phyloP scores from a whole-genome alignment of 306 rosid genomes.

The Citrullus amarus region DNA sequence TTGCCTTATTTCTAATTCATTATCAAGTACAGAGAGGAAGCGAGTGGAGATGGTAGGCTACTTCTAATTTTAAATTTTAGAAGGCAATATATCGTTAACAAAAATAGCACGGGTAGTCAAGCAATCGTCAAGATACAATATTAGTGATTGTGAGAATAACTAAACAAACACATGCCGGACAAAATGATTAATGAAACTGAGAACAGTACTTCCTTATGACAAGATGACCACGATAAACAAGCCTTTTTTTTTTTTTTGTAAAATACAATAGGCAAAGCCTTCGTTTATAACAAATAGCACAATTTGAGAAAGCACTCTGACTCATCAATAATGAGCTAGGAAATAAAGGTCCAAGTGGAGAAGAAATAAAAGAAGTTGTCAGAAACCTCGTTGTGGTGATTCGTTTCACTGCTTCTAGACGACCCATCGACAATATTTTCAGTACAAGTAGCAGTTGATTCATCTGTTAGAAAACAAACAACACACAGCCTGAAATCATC shows the following conservation, averaged over 20 bases:
- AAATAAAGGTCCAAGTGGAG: neutral
- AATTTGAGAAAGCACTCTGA: neutral
- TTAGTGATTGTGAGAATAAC: neutral
- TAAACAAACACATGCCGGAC: neutral
- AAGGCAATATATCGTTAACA: neutral
- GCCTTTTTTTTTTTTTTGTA: neutral
- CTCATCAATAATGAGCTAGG: neutral
- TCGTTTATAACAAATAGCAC: neutral
- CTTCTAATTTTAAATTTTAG: neutral
- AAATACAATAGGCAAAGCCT: neutral
- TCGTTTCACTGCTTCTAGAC: conserved; percentile 20
- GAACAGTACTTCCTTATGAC: neutral
- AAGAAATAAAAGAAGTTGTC: neutral
- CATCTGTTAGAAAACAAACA: conserved; percentile 21
- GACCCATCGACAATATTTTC: conserved; percentile 19
- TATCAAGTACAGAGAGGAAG: neutral
- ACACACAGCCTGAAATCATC: neutral
- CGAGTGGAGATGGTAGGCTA: neutral
- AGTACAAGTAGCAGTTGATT: conserved; percentile 20
- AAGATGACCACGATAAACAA: neutral
- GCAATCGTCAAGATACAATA: neutral
- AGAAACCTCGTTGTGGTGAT: conserved; percentile 37
- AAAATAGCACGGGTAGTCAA: neutral
- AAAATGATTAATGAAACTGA: neutral
- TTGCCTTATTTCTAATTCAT: neutral